phyloP scores from a whole-genome alignment of 495 filamentous ascomycete species.

The Aeminium ludgeri region DNA sequence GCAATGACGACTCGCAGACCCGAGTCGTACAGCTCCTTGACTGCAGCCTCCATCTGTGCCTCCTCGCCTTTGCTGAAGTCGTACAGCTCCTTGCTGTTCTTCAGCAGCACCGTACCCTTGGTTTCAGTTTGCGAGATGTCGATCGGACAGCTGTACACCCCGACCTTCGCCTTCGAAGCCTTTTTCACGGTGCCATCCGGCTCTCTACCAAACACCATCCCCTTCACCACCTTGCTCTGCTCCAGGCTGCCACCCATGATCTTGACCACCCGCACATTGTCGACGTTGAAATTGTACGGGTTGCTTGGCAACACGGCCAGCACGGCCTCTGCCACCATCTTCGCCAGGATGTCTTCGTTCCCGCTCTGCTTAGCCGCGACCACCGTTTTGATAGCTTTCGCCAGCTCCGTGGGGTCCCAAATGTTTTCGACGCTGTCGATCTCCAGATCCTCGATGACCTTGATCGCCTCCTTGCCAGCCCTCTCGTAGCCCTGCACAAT shows the following conservation, averaged over 20 bases:
- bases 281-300: conserved; percentile 96
- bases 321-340: conserved; percentile 82
- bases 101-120: conserved; percentile 96
- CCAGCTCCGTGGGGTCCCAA: conserved; percentile 58
- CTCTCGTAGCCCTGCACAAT: conserved; percentile 91
- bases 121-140: conserved; percentile 95
- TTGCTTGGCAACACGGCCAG: conserved; percentile 92
- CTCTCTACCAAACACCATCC: conserved; percentile 94
- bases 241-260: conserved; percentile 96
- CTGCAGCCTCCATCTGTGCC: conserved; percentile 64
- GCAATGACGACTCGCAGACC: conserved; percentile 83
- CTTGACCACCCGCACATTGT: conserved; percentile 98
- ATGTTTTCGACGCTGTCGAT: conserved; percentile 83
- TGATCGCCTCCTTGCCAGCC: conserved; percentile 73
- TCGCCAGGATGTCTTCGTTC: conserved; percentile 70
- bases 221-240: conserved; percentile 86
- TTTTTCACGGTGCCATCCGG: conserved; percentile 77
- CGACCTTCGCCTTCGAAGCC: conserved; percentile 83
- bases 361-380: conserved; percentile 94
- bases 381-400: conserved; percentile 90
- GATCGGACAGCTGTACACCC: conserved; percentile 89
- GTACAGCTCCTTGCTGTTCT: conserved; percentile 96
- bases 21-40: conserved; percentile 92
- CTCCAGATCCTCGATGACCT: conserved; percentile 70
- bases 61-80: conserved; percentile 98